Evolutionary conservation across 2,329 filamentous ascomycete species (phyloP).

Genomic region (Moelleriella libera): DNA sequence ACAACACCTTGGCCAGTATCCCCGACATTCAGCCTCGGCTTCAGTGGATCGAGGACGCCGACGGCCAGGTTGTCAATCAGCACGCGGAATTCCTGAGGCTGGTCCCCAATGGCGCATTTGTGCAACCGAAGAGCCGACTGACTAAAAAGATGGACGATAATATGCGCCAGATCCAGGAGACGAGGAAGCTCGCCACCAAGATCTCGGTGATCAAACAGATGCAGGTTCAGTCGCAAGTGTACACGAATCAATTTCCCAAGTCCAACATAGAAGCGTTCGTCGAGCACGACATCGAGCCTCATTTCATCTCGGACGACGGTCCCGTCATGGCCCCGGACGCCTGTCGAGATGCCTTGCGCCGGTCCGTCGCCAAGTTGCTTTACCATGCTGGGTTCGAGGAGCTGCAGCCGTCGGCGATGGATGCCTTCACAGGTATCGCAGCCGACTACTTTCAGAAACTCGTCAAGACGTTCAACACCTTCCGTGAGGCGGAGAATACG

Average conservation of each 20-base stretch:
- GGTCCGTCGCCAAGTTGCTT: slow-evolving; percentile 86
- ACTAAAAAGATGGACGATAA: slow-evolving; percentile 77
- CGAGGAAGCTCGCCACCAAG: slow-evolving; percentile 87
- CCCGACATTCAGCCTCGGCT: slow-evolving; percentile 69
- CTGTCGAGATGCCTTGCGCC: slow-evolving; percentile 72
- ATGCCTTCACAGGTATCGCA: slow-evolving; percentile 78
- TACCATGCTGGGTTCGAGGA: slow-evolving; percentile 97
- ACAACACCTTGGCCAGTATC: slow-evolving; percentile 72
- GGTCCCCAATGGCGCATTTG: slow-evolving; percentile 62
- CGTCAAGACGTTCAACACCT: slow-evolving; percentile 63
- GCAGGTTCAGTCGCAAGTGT: slow-evolving; percentile 95
- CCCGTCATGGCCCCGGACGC: slow-evolving; percentile 75
- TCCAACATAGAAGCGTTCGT: slow-evolving; percentile 82
- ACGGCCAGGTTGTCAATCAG: slow-evolving; percentile 80
- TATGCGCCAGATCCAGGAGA: slow-evolving; percentile 91
- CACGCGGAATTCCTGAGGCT: slow-evolving; percentile 73
- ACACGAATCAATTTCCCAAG: slow-evolving; percentile 96
- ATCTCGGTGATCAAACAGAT: slow-evolving; percentile 98
- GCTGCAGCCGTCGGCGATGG: slow-evolving; percentile 85
- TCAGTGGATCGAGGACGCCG: slow-evolving; percentile 78
- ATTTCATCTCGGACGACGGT: slow-evolving; percentile 78
- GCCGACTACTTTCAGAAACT: slow-evolving; percentile 83
- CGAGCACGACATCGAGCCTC: slow-evolving; percentile 75
- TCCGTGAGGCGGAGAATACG: slow-evolving; percentile 70
- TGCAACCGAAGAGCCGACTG: slow-evolving; percentile 58